Base-by-base conservation (phyloP, 2,329 filamentous ascomycete genomes). In the Cladophialophora exuberans region DNA sequence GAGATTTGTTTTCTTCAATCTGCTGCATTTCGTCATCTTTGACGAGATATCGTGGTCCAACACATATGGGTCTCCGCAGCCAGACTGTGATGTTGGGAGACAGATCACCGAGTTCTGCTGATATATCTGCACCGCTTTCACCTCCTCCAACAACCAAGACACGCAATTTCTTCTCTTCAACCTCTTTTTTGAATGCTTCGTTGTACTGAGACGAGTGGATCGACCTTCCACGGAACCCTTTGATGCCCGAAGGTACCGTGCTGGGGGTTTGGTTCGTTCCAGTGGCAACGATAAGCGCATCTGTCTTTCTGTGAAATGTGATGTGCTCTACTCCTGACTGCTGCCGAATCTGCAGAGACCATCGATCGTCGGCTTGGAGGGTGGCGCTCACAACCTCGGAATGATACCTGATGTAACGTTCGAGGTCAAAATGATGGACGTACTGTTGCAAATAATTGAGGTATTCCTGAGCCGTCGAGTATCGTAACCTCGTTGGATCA, bases 61-160 rank as follows among this genome's bases (percentile, higher is more conserved):
- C 53, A 39, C 53, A 56, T 11, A 56, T 13, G 17, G 46, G 46
- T 3, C 53, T 38, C 9, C 53, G 53, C 15, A 51, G 47, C 53
- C 53, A 56, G 20, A 56, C 53, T 1, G 46, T 56, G 22, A 56
- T 47, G 26, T 56, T 52, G 15, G 53, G 53, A 4, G 53, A 56
- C 23, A 52, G 18, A 10, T 56, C 53, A 11, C 53, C 47, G 4
- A 56, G 53, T 33, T 56, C 53, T 10, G 53, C 53, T 31, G 53
- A 22, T 15, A 56, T 41, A 33, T 56, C 53, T 9, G 53, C 53
- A 18, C 53, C 53, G 26, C 53, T 56, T 31, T 56, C 53, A n/a
- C 53, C 53, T n/a, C 45, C 41, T 9, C 53, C 53, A 7, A 56
- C 47, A 26, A 56, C 53, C 47, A 56, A 15, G 0, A 56, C 53